Evolutionary conservation across 352 stramenopile species (phyloP).

Genomic region (Achlya hypogyna): DNA sequence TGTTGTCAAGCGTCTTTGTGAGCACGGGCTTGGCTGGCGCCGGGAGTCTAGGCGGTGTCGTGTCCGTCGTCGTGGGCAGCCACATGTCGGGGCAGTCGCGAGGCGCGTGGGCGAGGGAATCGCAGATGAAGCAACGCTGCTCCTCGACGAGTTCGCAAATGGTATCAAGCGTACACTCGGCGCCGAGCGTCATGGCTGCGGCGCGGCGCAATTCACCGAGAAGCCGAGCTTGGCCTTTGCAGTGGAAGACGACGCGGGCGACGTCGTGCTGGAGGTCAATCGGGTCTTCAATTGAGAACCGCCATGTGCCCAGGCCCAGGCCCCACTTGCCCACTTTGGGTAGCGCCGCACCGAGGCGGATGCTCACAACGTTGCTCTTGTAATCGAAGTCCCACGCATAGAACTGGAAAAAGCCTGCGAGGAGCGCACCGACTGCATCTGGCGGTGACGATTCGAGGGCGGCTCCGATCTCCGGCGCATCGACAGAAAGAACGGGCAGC

Average conservation of each 20-base stretch:
- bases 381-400: conserved; percentile 94
- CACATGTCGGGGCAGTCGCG: conserved; percentile 1
- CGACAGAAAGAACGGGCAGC: conserved; percentile 18
- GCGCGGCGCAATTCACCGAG: conserved; percentile 19
- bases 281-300: conserved; percentile 80
- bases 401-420: conserved; percentile 96
- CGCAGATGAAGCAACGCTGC: conserved; percentile 3
- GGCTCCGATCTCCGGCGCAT: neutral
- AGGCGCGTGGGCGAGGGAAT: neutral
- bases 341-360: conserved; percentile 63
- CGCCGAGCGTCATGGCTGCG: neutral
- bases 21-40: neutral
- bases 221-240: conserved; percentile 35
- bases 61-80: neutral
- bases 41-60: neutral
- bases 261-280: conserved; percentile 79
- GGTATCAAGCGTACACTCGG: neutral
- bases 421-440: conserved; percentile 86
- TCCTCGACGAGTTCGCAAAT: neutral
- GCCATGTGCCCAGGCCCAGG: conserved; percentile 44
- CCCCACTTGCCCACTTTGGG: conserved; percentile 68
- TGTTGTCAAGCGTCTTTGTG: neutral
- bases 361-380: conserved; percentile 89
- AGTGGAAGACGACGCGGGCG: conserved; percentile 65
- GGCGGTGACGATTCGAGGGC: conserved; percentile 25